phyloP scores from a whole-genome alignment of 176 grass and related monocot species.

The Sorghum bicolor region DNA sequence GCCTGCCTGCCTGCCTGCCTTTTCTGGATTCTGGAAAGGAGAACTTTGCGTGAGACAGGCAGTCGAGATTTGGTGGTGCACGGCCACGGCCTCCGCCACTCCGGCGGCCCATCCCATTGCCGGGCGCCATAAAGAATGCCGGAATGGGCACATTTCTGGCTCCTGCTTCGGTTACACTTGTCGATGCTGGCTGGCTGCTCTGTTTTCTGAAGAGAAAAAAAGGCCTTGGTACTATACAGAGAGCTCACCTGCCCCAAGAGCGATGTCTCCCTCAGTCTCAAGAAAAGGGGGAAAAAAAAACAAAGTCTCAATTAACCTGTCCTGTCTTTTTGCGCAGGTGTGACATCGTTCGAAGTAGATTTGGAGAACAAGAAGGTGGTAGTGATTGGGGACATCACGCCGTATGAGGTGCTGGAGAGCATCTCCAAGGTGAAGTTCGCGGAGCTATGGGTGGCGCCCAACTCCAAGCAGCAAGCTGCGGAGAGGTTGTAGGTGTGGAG shows the following conservation, averaged over 20 bases:
- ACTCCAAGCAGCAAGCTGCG: not conserved
- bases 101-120: not conserved
- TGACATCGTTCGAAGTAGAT: conserved; percentile 81
- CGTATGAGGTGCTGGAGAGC: conserved; percentile 83
- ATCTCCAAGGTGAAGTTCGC: conserved; percentile 93
- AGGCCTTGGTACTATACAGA: not conserved
- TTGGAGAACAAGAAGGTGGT: conserved; percentile 96
- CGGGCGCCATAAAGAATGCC: not conserved
- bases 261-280: not conserved
- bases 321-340: conserved; percentile 36
- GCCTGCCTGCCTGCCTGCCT: not conserved
- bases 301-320: not conserved
- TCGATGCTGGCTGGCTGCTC: not conserved
- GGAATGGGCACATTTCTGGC: not conserved
- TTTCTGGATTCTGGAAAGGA: conserved; percentile 24
- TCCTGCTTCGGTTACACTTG: not conserved
- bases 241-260: not conserved
- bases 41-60: conserved; percentile 5
- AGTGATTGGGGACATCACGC: conserved; percentile 80
- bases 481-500: not conserved
- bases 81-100: not conserved
- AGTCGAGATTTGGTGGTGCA: conserved; percentile 16
- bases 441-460: conserved; percentile 53
- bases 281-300: not conserved
- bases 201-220: not conserved